phyloP scores from a whole-genome alignment of 768 basidiomycete species.

The Russula virescens region DNA sequence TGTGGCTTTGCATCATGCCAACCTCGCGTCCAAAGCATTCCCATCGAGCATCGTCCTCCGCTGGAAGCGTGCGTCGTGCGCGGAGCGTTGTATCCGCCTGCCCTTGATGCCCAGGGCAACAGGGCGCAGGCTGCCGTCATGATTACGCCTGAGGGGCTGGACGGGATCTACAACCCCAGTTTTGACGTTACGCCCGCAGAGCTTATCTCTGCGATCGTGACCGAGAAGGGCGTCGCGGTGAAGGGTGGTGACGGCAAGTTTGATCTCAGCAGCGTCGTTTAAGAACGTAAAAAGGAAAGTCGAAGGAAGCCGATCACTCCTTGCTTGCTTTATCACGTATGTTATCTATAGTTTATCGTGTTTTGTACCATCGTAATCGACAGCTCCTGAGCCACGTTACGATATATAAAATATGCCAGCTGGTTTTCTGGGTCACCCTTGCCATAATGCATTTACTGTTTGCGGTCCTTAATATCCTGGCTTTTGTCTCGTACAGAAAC shows the following conservation, averaged over 20 bases:
- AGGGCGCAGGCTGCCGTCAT: conserved; percentile 72
- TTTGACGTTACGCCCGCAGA: conserved; percentile 96
- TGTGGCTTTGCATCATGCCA: neutral
- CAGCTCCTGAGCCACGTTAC: too few species aligned
- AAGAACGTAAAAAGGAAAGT: neutral
- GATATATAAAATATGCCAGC: too few species aligned
- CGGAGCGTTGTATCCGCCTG: conserved; percentile 63
- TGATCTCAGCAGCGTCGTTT: conserved; percentile 58
- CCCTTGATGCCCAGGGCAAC: conserved; percentile 35
- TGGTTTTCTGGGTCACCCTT: too few species aligned
- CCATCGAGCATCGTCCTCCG: conserved; percentile 87
- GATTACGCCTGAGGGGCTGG: conserved; percentile 61
- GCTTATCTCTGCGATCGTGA: conserved; percentile 90
- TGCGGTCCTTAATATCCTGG: too few species aligned
- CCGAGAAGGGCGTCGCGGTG: conserved; percentile 89
- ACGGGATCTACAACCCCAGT: conserved; percentile 80
- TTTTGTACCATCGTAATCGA: too few species aligned
- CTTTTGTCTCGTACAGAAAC: too few species aligned
- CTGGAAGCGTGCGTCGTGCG: conserved; percentile 86
- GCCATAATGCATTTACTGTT: too few species aligned
- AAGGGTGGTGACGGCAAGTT: conserved; percentile 57
- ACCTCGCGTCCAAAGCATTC: conserved; percentile 46
- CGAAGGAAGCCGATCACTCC: neutral
- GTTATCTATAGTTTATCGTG: neutral
- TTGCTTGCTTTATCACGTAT: neutral